A percentile compares a stretch with the other conserved stretches of the same genome.
phyloP scores from a whole-genome alignment of 2,329 filamentous ascomycete species.

The Fusarium xylarioides region DNA sequence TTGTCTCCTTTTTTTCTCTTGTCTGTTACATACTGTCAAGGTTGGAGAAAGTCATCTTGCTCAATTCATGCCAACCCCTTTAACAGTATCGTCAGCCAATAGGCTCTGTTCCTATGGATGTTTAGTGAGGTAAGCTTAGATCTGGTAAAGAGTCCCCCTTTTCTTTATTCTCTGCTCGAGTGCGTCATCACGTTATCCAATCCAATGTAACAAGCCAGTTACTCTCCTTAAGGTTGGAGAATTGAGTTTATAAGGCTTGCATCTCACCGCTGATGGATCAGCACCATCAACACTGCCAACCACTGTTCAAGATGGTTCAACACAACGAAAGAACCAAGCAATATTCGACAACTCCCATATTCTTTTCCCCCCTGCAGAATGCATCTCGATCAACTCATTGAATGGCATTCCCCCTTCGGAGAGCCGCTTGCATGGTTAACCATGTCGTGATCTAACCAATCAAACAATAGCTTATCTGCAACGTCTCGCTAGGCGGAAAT shows the following conservation, averaged over 20 bases:
- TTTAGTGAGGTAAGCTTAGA: background rate
- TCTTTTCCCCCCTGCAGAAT: conserved; percentile 16
- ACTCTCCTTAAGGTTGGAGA: background rate
- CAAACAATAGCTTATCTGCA: conserved; percentile 8
- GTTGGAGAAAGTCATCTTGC: background rate
- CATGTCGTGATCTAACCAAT: conserved; percentile 11
- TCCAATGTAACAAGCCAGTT: background rate
- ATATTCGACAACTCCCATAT: background rate
- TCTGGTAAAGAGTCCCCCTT: conserved; percentile 1
- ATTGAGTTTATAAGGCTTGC: background rate
- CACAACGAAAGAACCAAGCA: background rate
- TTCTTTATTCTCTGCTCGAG: background rate
- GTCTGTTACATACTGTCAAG: background rate
- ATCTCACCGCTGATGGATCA: background rate
- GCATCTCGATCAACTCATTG: conserved; percentile 24
- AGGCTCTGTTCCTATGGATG: background rate
- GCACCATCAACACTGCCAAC: background rate
- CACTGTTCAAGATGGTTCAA: background rate
- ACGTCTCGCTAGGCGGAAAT: conserved; percentile 24
- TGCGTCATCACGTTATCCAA: background rate
- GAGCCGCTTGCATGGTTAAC: conserved; percentile 26
- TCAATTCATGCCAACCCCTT: conserved; percentile 6
- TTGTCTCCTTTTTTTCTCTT: conserved; percentile 5
- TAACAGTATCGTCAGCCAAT: background rate
- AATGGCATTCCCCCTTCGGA: conserved; percentile 10